Evolutionary conservation across 2,329 filamentous ascomycete species (phyloP).

Genomic region (Drechslerella coelobrocha): DNA sequence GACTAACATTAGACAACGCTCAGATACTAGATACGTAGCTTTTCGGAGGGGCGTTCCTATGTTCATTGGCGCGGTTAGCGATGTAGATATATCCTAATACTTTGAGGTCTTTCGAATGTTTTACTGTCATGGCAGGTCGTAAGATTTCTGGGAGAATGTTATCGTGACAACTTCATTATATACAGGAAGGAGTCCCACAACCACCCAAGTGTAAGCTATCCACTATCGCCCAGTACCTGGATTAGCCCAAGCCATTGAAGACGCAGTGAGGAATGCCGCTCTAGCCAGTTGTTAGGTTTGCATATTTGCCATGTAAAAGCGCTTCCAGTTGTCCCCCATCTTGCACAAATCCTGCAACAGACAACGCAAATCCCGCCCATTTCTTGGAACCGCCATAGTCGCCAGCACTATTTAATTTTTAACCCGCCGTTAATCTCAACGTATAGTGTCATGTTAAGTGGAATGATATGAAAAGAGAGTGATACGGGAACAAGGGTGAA

Average conservation of each 20-base stretch:
- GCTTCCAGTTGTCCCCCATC: slow-evolving; percentile 64
- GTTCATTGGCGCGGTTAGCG: slow-evolving; percentile 2
- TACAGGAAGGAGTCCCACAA: too few relatives aligned
- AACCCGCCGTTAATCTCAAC: too few relatives aligned
- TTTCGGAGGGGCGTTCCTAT: neutral
- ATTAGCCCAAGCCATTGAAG: too few relatives aligned
- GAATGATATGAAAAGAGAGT: slow-evolving; percentile 64
- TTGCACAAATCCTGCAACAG: slow-evolving; percentile 66
- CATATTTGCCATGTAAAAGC: slow-evolving; percentile 61
- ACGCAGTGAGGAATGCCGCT: too few relatives aligned
- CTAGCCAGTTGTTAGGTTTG: slow-evolving; percentile 25
- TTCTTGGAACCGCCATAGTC: slow-evolving; percentile 65
- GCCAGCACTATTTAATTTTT: slow-evolving; percentile 65
- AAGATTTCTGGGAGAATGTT: too few relatives aligned
- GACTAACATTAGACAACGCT: neutral
- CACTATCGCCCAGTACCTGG: too few relatives aligned
- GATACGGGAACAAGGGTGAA: neutral
- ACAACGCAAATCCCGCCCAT: slow-evolving; percentile 71
- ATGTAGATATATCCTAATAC: neutral
- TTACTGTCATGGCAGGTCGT: too few relatives aligned
- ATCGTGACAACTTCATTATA: too few relatives aligned
- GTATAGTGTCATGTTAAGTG: too few relatives aligned
- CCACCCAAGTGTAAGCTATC: too few relatives aligned
- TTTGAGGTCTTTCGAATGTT: neutral
- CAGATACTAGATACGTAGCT: neutral